Base-by-base conservation (phyloP, 306 rosid species). In the Dalbergia cochinchinensis region DNA sequence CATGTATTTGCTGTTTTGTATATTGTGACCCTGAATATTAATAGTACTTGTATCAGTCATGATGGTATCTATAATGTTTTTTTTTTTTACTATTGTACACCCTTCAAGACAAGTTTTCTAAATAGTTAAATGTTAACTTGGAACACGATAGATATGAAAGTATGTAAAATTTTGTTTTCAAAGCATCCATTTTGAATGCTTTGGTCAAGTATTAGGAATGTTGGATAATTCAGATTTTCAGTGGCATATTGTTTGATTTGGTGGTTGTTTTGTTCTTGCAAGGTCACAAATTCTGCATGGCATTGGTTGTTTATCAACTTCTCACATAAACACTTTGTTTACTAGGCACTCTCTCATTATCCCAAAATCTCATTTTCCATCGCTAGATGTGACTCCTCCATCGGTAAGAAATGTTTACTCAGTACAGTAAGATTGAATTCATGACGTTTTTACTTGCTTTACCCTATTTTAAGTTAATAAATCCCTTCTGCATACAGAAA, bases 271-370 rank as follows among this genome's bases (percentile, higher is more conserved):
- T 64, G 20, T 71, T 79, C 68, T 41, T 51, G 51, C 48, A 79
- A 50, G 48, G 58, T 74, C 33, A 50, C 42, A 39, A 74, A 5
- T 79, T 60, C 75, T 66, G 65, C 68, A 33, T 51, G 62, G 3
- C 8, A 61, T 54, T 76, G 54, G 51, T 60, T 76, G 74, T 66
- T 20, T 67, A 61, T 80, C 63, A 50, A 34, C 71, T 55, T 77
- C 69, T 86, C 68, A 80, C 35, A n/a, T 76, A 44, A 64, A 55
- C 8, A 33, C 39, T 83, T 80, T 83, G 77, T 84, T 83, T 54
- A 47, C 26, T 87, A 95, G 99, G 92, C 99, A 95, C 88, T 91
- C 97, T 74, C 97, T 95, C 64, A 89, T 95, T 59, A 95, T 95
- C 82, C 99, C 99, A 34, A 95, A 91, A 81, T 89, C 90, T 73